These are phyloP conservation scores for Nicotiana tabacum DNA, from an alignment of 257 asterid genomes.

Conservation along the genomic window DNA sequence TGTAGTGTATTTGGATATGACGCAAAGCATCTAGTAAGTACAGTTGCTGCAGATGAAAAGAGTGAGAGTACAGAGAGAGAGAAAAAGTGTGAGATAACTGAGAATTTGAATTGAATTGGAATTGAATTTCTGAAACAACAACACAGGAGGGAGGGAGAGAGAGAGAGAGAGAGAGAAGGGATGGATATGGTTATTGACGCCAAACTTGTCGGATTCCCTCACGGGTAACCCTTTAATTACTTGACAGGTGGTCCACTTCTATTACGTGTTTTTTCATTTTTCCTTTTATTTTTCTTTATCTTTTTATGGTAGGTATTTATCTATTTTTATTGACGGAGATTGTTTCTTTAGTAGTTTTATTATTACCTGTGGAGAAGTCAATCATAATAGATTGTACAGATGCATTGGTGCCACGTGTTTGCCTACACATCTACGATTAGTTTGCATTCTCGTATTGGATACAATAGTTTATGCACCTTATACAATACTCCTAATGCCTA, in stretches of 20 bases:
- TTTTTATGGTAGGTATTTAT: background rate
- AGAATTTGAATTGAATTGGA: background rate
- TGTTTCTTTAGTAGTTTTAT: background rate
- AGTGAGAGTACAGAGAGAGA: background rate
- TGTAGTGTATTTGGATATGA: background rate
- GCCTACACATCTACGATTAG: background rate
- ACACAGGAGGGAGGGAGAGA: background rate
- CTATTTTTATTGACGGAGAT: background rate
- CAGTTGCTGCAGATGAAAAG: background rate
- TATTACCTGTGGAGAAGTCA: background rate
- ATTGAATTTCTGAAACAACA: background rate
- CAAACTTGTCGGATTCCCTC: slow-evolving; percentile 16
- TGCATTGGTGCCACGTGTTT: background rate
- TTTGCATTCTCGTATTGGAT: background rate
- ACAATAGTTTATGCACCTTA: background rate
- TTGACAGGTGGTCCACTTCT: background rate
- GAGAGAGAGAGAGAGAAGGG: background rate
- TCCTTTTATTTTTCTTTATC: background rate
- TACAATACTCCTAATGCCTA: background rate
- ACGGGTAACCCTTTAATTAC: background rate
- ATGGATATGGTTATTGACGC: slow-evolving; percentile 21
- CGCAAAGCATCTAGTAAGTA: background rate
- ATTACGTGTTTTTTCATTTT: background rate
- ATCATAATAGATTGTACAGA: background rate
- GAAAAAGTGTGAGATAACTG: background rate